Base-by-base conservation (phyloP, 1,284 basidiomycete genomes). In the Rhodotorula sp. region DNA sequence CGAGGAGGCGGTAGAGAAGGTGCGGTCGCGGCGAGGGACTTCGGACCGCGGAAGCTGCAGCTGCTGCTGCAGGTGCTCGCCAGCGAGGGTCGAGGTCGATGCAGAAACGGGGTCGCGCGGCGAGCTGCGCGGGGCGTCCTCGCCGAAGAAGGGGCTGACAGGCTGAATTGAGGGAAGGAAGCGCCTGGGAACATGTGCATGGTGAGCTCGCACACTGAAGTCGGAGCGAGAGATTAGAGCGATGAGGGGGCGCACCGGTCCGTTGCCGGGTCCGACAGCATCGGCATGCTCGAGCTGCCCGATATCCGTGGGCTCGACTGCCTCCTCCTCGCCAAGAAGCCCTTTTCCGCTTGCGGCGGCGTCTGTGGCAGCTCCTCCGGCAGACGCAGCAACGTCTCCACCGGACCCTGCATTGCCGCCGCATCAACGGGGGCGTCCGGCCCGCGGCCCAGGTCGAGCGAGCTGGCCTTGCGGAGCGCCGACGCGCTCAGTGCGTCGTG, bases 371-470 rank as follows among this genome's bases (percentile, higher is more conserved):
- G 9, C 37, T 39, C 13, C 7, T 57, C 22, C 37, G 34, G 29
- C 36, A 27, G 12, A 22, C 34, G 5, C 25, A 37, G 34, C 29
- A 32, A 10, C 50, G 10, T 13, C n/a, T 10, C n/a, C 27, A 13
- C 12, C 50, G 25, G 12, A 50, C 48, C 22, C 48, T 12, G 27
- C 5, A 13, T n/a, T 4, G 21, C 50, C 12, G 50, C 50, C 15
- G 5, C 19, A 9, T 15, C 53, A 5, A 21, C 32, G 29, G 32
- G 29, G 21, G 3, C 19, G 32, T 22, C 32, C 10, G 32, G 19
- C 32, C 29, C 53, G 39, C 66, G 56, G 12, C 70, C 70, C 7
- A 71, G 64, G 60, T 74, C 73, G n/a, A 74, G 62, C 54, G 70
- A 71, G 59, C 39, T 58, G 8, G 70, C 63, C 29, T 71, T 74